These are phyloP conservation scores for Vitis cinerea DNA, from an alignment of 164 flowering plant genomes.

Conservation along the genomic window DNA sequence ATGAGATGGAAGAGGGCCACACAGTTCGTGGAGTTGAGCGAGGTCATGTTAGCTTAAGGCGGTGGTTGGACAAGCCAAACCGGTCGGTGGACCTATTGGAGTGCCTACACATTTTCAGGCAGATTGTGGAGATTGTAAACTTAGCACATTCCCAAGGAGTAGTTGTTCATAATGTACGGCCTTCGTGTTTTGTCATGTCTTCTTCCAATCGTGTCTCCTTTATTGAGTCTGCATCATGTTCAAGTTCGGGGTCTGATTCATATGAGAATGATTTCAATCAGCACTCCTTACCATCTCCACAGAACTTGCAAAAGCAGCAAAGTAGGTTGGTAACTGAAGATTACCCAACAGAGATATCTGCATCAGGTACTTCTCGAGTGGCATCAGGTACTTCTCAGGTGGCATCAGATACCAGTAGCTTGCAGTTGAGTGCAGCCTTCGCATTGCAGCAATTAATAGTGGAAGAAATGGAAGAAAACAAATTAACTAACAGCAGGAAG, in stretches of 20 bases:
- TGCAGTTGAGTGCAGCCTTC: slow-evolving; percentile 45
- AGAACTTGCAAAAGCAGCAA: slow-evolving; percentile 21
- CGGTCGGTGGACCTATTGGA: slow-evolving; percentile 69
- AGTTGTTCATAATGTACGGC: slow-evolving; percentile 88
- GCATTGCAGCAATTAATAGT: slow-evolving; percentile 24
- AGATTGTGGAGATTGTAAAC: slow-evolving; percentile 79
- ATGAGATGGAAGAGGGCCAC: slow-evolving; percentile 30
- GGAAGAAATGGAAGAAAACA: slow-evolving; percentile 33
- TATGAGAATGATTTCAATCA: slow-evolving; percentile 44
- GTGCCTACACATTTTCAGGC: slow-evolving; percentile 84
- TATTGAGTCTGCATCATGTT: slow-evolving; percentile 92
- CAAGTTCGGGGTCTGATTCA: slow-evolving; percentile 85
- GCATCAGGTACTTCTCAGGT: not conserved
- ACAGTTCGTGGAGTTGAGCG: slow-evolving; percentile 33
- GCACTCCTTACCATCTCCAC: slow-evolving; percentile 30
- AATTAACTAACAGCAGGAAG: slow-evolving; percentile 22
- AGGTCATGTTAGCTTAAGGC: slow-evolving; percentile 81
- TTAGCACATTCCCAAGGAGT: slow-evolving; percentile 87
- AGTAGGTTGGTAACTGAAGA: slow-evolving; percentile 26
- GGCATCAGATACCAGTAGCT: slow-evolving; percentile 46
- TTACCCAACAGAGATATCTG: slow-evolving; percentile 10
- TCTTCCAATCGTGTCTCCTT: slow-evolving; percentile 84
- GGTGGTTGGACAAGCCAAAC: slow-evolving; percentile 85
- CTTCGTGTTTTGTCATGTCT: slow-evolving; percentile 94
- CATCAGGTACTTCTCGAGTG: slow-evolving; percentile 23